Evolutionary conservation across 208 protist genomes (phyloP).

Genomic region (Novymonas esmeraldas): DNA sequence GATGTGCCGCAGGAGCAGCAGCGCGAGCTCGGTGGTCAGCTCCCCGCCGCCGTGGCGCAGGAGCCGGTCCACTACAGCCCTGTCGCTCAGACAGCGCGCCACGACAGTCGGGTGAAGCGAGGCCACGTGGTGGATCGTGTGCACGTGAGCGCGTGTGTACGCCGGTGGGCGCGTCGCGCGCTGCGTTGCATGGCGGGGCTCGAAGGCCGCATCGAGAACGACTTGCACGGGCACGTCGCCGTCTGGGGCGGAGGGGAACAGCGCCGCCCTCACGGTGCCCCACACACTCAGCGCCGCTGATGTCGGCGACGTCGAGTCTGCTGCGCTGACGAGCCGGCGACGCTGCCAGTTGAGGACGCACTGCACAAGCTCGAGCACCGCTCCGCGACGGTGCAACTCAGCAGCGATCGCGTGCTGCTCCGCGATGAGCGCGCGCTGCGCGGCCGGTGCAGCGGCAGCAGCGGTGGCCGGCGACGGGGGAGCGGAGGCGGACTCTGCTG

Average conservation of each 20-base stretch:
- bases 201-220: neutral
- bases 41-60: conserved; percentile 41
- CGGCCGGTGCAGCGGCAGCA: neutral
- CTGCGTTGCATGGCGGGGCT: neutral
- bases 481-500: neutral
- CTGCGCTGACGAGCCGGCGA: conserved; percentile 28
- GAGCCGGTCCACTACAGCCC: conserved; percentile 46
- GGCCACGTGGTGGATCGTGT: conserved; percentile 2
- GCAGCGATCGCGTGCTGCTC: conserved; percentile 24
- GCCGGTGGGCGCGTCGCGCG: neutral
- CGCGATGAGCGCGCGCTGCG: neutral
- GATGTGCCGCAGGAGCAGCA: conserved; percentile 28
- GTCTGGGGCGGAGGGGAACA: conserved; percentile 28
- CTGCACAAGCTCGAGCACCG: conserved; percentile 42
- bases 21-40: conserved; percentile 16
- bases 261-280: conserved; percentile 27
- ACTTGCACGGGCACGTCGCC: too few species aligned
- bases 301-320: too few species aligned
- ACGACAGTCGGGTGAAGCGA: conserved; percentile 40
- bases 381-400: conserved; percentile 32
- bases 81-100: conserved; percentile 48
- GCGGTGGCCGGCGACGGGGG: too few species aligned
- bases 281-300: too few species aligned
- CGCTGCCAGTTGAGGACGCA: conserved; percentile 79
- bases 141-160: conserved; percentile 17